phyloP scores from a whole-genome alignment of 2,329 filamentous ascomycete genomes.

The Thelonectria olida region DNA sequence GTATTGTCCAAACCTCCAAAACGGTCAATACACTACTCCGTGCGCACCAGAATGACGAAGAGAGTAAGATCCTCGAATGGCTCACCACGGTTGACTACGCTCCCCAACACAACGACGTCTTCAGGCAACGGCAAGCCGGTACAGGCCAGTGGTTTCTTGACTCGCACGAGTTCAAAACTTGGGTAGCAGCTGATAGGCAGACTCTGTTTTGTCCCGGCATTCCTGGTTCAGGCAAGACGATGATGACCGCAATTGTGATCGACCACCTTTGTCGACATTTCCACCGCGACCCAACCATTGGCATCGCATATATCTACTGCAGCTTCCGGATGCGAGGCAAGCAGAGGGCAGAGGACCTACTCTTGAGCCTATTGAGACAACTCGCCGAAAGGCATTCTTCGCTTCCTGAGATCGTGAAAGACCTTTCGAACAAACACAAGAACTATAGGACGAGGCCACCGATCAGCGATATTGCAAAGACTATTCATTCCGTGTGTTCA shows the following conservation, averaged over 20 bases:
- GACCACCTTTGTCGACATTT: constrained; percentile 35
- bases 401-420: not conserved
- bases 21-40: no score
- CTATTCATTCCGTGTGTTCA: not conserved
- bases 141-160: constrained; percentile 55
- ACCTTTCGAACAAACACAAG: not conserved
- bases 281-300: no score
- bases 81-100: constrained; percentile 47
- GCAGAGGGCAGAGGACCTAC: no score
- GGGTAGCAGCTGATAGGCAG: constrained; percentile 33
- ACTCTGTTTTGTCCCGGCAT: constrained; percentile 50
- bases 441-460: not conserved
- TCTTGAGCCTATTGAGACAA: no score
- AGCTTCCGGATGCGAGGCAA: no score
- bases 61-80: constrained; percentile 37
- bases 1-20: no score
- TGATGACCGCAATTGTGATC: constrained; percentile 29
- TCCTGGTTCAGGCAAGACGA: constrained; percentile 48
- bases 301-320: no score
- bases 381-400: constrained; percentile 21
- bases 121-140: constrained; percentile 42
- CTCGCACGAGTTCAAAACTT: constrained; percentile 42
- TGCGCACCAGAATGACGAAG: no score
- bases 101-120: constrained; percentile 49
- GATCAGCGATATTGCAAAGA: not conserved